Conservation (phyloP, 1,284 basidiomycete genomes). For the Fomitopsis betulina region DNA sequence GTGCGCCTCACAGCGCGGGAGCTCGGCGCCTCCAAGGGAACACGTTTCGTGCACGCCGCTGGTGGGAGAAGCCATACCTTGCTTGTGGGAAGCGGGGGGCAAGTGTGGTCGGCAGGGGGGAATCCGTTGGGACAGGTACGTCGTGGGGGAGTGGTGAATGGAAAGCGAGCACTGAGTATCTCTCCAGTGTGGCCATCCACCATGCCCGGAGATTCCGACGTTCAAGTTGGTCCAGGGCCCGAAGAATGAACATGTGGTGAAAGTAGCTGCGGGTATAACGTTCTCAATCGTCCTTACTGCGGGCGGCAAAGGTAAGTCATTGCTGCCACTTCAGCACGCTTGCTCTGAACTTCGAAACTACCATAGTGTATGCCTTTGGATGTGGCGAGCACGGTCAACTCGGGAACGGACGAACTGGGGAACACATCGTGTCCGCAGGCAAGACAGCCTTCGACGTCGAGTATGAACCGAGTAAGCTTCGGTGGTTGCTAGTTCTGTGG, state of each 20-base stretch:
- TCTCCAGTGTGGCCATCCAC: conserved; percentile 65
- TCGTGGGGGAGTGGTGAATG: conserved; percentile 1
- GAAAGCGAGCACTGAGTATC: too few relatives aligned
- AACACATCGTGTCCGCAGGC: conserved; percentile 81
- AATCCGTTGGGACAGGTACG: conserved; percentile 82
- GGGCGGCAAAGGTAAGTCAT: conserved; percentile 60
- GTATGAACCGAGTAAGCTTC: conserved; percentile 59
- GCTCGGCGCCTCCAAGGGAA: conserved; percentile 56
- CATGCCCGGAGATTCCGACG: conserved; percentile 54
- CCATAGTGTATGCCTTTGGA: conserved; percentile 79
- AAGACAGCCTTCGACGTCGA: conserved; percentile 83
- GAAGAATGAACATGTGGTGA: conserved; percentile 52
- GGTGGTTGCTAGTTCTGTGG: conserved; percentile 1
- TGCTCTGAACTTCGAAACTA: background rate
- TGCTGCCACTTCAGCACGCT: background rate
- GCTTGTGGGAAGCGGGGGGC: conserved; percentile 77
- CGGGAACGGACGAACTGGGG: conserved; percentile 87
- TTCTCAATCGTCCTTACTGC: conserved; percentile 83
- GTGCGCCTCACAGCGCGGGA: conserved; percentile 55
- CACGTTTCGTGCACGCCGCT: conserved; percentile 77
- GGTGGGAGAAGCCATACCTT: conserved; percentile 81
- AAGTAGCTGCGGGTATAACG: conserved; percentile 77
- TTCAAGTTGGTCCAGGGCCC: conserved; percentile 66
- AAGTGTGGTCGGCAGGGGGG: conserved; percentile 80
- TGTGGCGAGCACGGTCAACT: conserved; percentile 92